Base-by-base conservation (phyloP, 352 stramenopile genomes). In the Paralagenidium karlingii region DNA sequence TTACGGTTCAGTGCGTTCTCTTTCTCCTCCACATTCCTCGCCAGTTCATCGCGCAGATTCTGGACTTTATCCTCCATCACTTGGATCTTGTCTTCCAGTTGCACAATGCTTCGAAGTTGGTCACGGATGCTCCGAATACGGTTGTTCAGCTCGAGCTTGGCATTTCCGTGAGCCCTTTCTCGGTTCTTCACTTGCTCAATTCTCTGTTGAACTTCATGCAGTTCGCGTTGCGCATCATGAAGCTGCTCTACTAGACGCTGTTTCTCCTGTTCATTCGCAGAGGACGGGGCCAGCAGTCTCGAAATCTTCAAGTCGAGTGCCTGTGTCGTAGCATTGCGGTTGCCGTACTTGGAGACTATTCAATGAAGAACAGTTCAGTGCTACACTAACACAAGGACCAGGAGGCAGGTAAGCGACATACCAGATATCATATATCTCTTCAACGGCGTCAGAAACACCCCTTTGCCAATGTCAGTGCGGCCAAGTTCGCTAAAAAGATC, bases 401-500 rank as follows among this genome's bases (percentile, higher is more conserved):
- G n/a, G n/a, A n/a, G n/a, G n/a, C n/a, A n/a, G n/a, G n/a, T n/a
- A n/a, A n/a, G n/a, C n/a, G n/a, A 53, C 59, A 18, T 48, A 80
- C 70, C 68, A 41, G 74, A 80, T 4, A 73, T 82, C 12, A 90
- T 69, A 29, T 92, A 92, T 63, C 87, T 88, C 45, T 92, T 90
- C 48, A 52, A 82, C 4, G 79, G 79, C 8, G 76, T 92, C 16
- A 89, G 63, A 15, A 92, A 83, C 7, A 71, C 71, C 20, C 69
- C 62, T 24, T 78, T 78, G n/a, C 73, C 54, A n/a, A n/a, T n/a
- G 34, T 87, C 69, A 8, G 54, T 43, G 0, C 57, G 55, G 1
- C 70, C 54, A 18, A 92, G 58, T 5, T 56, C 46, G 5, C 42
- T 29, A 34, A 92, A 92, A 18, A 92, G 66, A 25, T 85, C 51